Conservation (phyloP, 169 alveolate species). For the Cryptosporidium meleagridis region DNA sequence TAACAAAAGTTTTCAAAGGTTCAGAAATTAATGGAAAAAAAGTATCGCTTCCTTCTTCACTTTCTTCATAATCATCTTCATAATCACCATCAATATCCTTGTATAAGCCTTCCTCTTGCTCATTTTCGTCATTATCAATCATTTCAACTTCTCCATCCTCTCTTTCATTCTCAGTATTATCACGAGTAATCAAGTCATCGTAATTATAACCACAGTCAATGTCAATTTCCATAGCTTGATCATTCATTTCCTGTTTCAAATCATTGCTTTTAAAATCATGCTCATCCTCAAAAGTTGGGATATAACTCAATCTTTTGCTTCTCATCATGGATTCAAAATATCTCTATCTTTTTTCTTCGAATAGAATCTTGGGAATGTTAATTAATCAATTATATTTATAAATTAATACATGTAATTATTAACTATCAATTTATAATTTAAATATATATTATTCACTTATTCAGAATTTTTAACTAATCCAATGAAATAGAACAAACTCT, state of each 20-base stretch:
- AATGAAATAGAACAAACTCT: not conserved
- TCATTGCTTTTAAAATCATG: not conserved
- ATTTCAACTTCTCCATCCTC: not conserved
- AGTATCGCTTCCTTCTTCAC: slow-evolving; percentile 12
- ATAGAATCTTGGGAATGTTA: not conserved
- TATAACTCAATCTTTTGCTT: slow-evolving; percentile 36
- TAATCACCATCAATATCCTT: not conserved
- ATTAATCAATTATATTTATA: too few relatives aligned
- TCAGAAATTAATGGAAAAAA: slow-evolving; percentile 43
- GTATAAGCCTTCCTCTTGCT: not conserved
- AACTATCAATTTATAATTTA: too few relatives aligned
- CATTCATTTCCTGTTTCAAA: not conserved
- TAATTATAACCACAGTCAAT: not conserved
- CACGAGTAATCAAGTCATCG: not conserved
- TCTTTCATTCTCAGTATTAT: slow-evolving; percentile 17
- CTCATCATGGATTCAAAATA: slow-evolving; percentile 1
- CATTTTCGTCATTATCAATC: not conserved
- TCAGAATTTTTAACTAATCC: not conserved
- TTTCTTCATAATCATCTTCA: not conserved
- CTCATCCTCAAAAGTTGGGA: not conserved
- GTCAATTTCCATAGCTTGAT: slow-evolving; percentile 41
- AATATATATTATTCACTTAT: not conserved
- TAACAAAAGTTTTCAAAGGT: slow-evolving; percentile 50
- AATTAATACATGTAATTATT: not conserved
- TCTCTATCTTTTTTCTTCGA: not conserved